Percentiles rank a stretch among this genome's conserved stretches.
phyloP scores from a whole-genome alignment of 805 yeast genomes.

The Ogataea pignaliae region DNA sequence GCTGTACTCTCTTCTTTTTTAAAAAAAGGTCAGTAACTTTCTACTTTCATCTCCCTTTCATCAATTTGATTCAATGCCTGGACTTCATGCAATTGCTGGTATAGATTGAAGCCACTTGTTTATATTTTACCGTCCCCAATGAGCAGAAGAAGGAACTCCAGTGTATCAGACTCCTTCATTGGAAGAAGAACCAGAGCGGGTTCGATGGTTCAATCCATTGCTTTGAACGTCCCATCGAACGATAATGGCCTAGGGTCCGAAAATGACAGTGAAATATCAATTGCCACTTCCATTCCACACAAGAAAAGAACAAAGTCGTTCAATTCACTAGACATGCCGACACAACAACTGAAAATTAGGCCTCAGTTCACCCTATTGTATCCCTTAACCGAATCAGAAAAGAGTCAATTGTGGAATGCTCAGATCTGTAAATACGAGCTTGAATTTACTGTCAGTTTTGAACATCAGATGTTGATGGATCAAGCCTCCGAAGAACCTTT shows the following conservation, averaged over 20 bases:
- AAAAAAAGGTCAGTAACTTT: too few species aligned
- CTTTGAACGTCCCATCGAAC: constrained; percentile 44
- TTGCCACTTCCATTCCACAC: background rate
- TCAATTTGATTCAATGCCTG: too few species aligned
- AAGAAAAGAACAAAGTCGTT: constrained; percentile 12
- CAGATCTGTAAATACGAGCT: constrained; percentile 38
- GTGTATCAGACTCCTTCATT: constrained; percentile 16
- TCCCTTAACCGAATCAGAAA: constrained; percentile 39
- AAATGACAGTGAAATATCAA: background rate
- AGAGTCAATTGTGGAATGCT: constrained; percentile 29
- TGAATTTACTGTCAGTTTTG: constrained; percentile 35
- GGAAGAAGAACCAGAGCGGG: constrained; percentile 43
- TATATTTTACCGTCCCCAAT: too few species aligned
- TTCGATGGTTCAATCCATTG: constrained; percentile 61
- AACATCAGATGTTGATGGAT: constrained; percentile 38
- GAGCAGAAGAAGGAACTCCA: constrained; percentile 21
- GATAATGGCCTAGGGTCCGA: constrained; percentile 20
- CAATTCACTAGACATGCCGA: background rate
- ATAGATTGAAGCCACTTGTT: too few species aligned
- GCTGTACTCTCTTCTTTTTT: too few species aligned
- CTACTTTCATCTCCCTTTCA: too few species aligned
- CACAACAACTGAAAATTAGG: background rate
- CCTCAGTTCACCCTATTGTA: constrained; percentile 8
- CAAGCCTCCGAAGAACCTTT: constrained; percentile 32
- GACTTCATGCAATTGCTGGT: too few species aligned